These are phyloP conservation scores for Penicillium herquei DNA, from an alignment of 495 filamentous ascomycete genomes.

Conservation along the genomic window DNA sequence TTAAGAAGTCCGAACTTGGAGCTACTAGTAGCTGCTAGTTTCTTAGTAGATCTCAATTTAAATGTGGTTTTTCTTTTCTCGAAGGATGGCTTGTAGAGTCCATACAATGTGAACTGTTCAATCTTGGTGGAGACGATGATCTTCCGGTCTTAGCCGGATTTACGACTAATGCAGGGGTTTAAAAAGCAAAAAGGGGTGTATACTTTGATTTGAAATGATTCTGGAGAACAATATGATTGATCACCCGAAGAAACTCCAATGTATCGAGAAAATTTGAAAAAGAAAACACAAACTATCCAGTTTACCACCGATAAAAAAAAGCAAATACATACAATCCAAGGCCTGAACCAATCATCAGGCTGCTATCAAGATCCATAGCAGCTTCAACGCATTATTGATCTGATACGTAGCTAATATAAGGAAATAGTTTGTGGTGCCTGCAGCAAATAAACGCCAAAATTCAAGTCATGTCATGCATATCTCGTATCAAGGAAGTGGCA, in stretches of 20 bases:
- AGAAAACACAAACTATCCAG: neutral
- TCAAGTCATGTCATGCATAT: constrained; percentile 19
- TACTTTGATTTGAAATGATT: neutral
- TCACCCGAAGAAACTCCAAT: constrained; percentile 1
- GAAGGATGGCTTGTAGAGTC: neutral
- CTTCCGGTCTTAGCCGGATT: constrained; percentile 3
- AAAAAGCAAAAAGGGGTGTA: constrained; percentile 1
- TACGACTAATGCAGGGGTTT: neutral
- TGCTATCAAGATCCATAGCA: neutral
- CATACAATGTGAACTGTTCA: neutral
- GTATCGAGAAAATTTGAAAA: neutral
- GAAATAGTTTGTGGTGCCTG: constrained; percentile 1
- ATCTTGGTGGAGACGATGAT: neutral
- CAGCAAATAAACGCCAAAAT: constrained; percentile 23
- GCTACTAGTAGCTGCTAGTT: too few relatives aligned
- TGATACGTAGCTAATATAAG: constrained; percentile 9
- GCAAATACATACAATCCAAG: too few relatives aligned
- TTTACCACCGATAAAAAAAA: too few relatives aligned
- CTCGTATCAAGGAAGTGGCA: neutral
- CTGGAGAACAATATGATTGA: neutral
- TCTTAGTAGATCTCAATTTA: neutral
- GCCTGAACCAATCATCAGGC: too few relatives aligned
- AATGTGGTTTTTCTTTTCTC: neutral
- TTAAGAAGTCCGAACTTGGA: neutral
- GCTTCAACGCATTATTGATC: neutral